A percentile compares a stretch with the other conserved stretches of the same genome.
Conservation (phyloP, 2,329 filamentous ascomycete species). For the Ceratocystis huliohia region DNA sequence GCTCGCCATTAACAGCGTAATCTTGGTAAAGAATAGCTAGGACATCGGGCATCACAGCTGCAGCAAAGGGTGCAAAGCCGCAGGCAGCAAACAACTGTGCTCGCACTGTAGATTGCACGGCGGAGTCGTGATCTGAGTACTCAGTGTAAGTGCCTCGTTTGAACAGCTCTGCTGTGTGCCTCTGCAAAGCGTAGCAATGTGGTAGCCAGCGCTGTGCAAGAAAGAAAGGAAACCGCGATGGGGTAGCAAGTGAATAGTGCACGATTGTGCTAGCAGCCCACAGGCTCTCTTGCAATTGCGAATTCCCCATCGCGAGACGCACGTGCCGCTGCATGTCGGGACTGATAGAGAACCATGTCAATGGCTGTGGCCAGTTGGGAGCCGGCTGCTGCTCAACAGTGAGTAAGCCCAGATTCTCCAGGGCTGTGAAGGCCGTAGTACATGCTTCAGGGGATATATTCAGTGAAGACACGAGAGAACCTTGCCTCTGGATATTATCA, state of each 20-base stretch:
- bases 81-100: slow-evolving; percentile 3
- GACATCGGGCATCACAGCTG: not conserved
- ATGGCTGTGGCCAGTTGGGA: not conserved
- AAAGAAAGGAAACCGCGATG: slow-evolving; percentile 1
- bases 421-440: not conserved
- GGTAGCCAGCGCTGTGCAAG: slow-evolving; percentile 3
- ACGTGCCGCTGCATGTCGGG: slow-evolving; percentile 3
- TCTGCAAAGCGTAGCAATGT: not conserved
- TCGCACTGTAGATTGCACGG: slow-evolving; percentile 1
- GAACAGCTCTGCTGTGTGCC: slow-evolving; percentile 2
- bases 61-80: slow-evolving; percentile 2
- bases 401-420: not conserved
- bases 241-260: not conserved
- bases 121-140: not conserved
- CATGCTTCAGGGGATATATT: not conserved
- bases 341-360: not conserved
- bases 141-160: not conserved
- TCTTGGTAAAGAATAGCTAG: not conserved
- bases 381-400: not conserved
- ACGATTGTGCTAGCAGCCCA: slow-evolving; percentile 1
- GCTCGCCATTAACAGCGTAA: not conserved
- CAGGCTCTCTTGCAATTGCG: not conserved
- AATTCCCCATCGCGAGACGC: not conserved
- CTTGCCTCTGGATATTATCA: not conserved
- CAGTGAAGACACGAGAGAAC: not conserved